Conservation (phyloP, 352 stramenopile species). For the Globisporangium emineosum region DNA sequence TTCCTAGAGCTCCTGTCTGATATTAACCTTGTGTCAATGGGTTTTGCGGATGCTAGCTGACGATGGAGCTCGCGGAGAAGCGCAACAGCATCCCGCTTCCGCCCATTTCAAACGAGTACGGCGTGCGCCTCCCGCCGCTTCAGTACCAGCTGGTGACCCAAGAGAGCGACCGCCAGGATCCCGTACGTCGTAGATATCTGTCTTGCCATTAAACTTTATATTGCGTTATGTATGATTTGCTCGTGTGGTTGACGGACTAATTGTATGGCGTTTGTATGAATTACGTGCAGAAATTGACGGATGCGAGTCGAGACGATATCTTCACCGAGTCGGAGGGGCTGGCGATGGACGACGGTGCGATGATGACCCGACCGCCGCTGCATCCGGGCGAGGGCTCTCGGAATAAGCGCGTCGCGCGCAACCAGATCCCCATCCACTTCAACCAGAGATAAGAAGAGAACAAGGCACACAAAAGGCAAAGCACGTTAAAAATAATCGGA, state of each 20-base stretch:
- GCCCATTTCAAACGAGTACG: slow-evolving; percentile 80
- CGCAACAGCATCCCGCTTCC: slow-evolving; percentile 75
- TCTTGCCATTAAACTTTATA: not conserved
- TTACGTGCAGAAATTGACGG: slow-evolving; percentile 29
- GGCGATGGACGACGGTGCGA: not conserved
- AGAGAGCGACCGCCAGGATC: slow-evolving; percentile 62
- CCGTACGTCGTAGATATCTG: slow-evolving; percentile 23
- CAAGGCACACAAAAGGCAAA: not conserved
- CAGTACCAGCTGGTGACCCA: slow-evolving; percentile 72
- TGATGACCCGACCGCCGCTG: slow-evolving; percentile 33
- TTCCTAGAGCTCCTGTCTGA: not conserved
- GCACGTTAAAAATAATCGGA: not conserved
- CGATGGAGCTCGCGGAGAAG: slow-evolving; percentile 86
- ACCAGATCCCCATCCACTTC: slow-evolving; percentile 66
- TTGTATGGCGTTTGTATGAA: not conserved
- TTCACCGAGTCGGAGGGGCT: slow-evolving; percentile 18
- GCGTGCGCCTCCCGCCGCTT: slow-evolving; percentile 65
- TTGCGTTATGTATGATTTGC: not conserved
- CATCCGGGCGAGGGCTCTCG: slow-evolving; percentile 52
- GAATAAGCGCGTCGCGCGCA: slow-evolving; percentile 74
- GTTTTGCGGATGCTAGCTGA: slow-evolving; percentile 54
- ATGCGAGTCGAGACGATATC: slow-evolving; percentile 10
- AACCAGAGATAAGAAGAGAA: slow-evolving; percentile 19
- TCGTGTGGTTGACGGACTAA: not conserved
- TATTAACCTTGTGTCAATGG: slow-evolving; percentile 1